Base-by-base conservation (phyloP, 148 eudicot genomes). In the Chenopodium quinoa region DNA sequence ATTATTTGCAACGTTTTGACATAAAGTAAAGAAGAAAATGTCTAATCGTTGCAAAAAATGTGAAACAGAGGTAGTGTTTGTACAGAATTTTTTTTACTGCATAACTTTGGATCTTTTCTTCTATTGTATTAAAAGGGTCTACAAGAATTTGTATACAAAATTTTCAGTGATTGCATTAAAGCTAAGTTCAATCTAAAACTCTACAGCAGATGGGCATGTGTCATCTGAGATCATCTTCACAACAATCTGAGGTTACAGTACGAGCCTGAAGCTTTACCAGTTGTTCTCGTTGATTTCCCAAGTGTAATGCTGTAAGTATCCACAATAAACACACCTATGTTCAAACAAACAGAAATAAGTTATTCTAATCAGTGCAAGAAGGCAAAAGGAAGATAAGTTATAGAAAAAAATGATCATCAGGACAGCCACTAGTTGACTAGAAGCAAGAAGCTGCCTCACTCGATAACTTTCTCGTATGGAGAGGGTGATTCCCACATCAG, bases 311-410 rank as follows among this genome's bases (percentile, higher is more conserved):
- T 17, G 92, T 91, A 40, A 86, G 54, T 60, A 93, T 82, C 98
- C 98, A 94, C 78, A 91, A 44, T 9, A 91, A 34, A 81, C 98
- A 94, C 13, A 88, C 94, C 98, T 94, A 91, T 76, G 40, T 71
- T 32, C 75, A 73, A 31, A 31, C 69, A 80, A 64, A 81, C 40
- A 71, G 48, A 31, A 63, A 16, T 14, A 20, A n/a, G 20, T 50
- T 0, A 31, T 54, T 63, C 2, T 16, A 46, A 29, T 72, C 79
- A 76, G 50, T 60, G 48, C 47, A 58, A 71, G 76, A 32, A 65
- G 25, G 47, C 46, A 77, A 77, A 9, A 22, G 31, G 68, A 50
- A 65, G 13, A 74, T 1, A 34, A 65, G 4, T 23, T 46, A 11
- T 8, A 44, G 63, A 63, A 74, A n/a, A 73, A 40, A 68, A 60